Base-by-base conservation (phyloP, 768 basidiomycete genomes). In the Russula dissimulans region DNA sequence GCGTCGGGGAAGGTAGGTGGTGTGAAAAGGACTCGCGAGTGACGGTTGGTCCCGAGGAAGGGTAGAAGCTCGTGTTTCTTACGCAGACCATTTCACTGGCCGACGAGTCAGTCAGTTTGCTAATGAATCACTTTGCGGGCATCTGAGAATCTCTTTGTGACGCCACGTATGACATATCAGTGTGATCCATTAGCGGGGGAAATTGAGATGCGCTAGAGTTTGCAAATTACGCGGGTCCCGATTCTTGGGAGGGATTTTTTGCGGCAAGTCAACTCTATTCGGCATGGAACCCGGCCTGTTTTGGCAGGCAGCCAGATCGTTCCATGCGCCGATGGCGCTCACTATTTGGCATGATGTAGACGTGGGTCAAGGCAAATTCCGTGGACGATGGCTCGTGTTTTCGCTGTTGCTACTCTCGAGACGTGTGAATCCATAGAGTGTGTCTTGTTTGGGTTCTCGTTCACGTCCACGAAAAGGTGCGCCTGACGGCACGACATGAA, bases 221-320 rank as follows among this genome's bases (percentile, higher is more conserved):
- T 4, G 56, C 61, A 56, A 62, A 57, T 9, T 43, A 29, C 9
- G 8, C 46, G 61, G 61, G 15, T 41, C 44, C 44, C 60, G 43
- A 52, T 31, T 5, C 38, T 32, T 45, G 46, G 38, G 46, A 12
- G 45, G 42, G 36, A 45, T 26, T 34, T 60, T 60, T 57, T 57
- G 61, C 61, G 61, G 61, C 56, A 62, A 57, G 61, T 57, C 61
- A 62, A 62, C 61, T 62, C 61, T 62, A 62, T 62, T 62, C 56
- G 56, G 38, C 36, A 62, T 62, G 61, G 61, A 62, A 62, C 50
- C 29, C 34, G 44, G 50, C 49, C 22, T 17, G 32, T 14, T 52
- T 62, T 52, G 61, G 61, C 31, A 57, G 14, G 39, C 39, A 53
- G 22, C 56, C 44, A 62, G 56, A 62, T 57, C 50, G 56, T 62